phyloP scores from a whole-genome alignment of 2,329 filamentous ascomycete species.

The Lojkania enalia region DNA sequence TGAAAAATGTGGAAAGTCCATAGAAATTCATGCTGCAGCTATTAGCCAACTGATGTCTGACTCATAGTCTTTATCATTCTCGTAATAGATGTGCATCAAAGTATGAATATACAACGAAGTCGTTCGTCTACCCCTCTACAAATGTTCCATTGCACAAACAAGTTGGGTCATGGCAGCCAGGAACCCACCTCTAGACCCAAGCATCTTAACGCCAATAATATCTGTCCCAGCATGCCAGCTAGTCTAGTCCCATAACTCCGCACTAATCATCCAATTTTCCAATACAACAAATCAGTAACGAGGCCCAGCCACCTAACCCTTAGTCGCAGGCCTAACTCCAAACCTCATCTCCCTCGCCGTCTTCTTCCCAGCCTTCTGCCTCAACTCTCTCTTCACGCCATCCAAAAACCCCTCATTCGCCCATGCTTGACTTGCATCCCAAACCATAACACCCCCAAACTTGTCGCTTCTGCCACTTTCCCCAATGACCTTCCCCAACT shows the following conservation, averaged over 20 bases:
- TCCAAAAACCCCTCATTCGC: slow-evolving; percentile 71
- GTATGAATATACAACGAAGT: too few relatives aligned
- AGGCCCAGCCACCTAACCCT: not conserved
- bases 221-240: not conserved
- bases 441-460: slow-evolving; percentile 20
- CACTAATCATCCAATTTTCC: not conserved
- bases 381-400: slow-evolving; percentile 98
- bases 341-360: not conserved
- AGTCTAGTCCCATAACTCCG: not conserved
- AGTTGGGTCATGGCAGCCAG: too few relatives aligned
- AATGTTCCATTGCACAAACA: too few relatives aligned
- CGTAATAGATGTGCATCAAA: too few relatives aligned
- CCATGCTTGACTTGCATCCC: slow-evolving; percentile 23
- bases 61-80: too few relatives aligned
- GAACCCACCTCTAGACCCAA: too few relatives aligned
- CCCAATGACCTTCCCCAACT: slow-evolving; percentile 55
- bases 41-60: too few relatives aligned
- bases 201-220: too few relatives aligned
- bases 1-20: too few relatives aligned
- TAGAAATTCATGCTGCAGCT: too few relatives aligned
- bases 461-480: slow-evolving; percentile 54
- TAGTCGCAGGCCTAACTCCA: not conserved
- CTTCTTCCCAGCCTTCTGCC: slow-evolving; percentile 29
- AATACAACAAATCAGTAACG: not conserved
- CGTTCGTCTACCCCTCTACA: not conserved